Evolutionary conservation across 345 rosid genomes (phyloP), one percentile per base, ranked within the genome.

Genomic region (Orychophragmus violaceus): DNA sequence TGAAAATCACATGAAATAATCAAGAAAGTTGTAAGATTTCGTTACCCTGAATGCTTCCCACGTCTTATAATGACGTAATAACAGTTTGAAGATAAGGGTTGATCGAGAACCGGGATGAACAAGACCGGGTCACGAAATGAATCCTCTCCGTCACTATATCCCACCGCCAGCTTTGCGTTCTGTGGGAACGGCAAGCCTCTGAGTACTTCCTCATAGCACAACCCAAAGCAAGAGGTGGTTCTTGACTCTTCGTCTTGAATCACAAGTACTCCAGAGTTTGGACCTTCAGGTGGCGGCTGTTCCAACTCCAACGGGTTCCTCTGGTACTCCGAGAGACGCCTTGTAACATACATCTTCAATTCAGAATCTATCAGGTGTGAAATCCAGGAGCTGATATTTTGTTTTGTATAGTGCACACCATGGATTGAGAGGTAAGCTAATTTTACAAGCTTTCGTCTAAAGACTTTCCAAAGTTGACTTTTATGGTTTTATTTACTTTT

Each of bases 191-290:
- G 64, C 70, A 75, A 50, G 60, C 66, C 44, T 59, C 35, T 36
- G 10, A 59, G 74, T 5, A 1, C 9, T 27, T 3, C 6, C 2
- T 39, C 62, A 5, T 69, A 62, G n/a, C 78, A 82, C 13, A 28
- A 19, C 3, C 88, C 90, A 14, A 76, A 85, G 62, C 79, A 85
- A 57, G 76, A 74, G 21, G 79, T 78, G 1, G 80, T 64, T 17
- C 61, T 65, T 4, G 84, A 76, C 64, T 82, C 89, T 69, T 87
- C 83, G 6, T 85, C 90, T 63, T 64, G 77, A 57, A 87, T 79
- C 0, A 82, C 74, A 14, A 87, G 33, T 39, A 80, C 48, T 2
- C 87, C 94, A 1, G 84, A 82, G 51, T 80, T 77, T 2, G 85
- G 86, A 62, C 82, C 83, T 28, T 78, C 85, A 4, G 85, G 74